phyloP scores from a whole-genome alignment of 805 yeast species.

The Candida boidinii region DNA sequence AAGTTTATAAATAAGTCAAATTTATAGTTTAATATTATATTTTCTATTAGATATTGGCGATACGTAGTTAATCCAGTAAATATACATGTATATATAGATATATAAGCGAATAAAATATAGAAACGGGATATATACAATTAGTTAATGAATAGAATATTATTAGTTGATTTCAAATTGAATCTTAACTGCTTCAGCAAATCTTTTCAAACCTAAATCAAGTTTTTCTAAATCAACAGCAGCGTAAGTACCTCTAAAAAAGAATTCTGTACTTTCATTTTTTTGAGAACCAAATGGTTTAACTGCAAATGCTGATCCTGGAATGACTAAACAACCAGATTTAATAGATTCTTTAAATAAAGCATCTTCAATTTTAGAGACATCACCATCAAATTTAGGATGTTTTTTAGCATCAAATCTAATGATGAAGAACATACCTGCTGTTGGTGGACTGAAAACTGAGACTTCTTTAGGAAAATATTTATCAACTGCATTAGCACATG shows the following conservation, averaged over 20 bases:
- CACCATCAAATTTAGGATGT: constrained; percentile 54
- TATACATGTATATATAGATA: neutral
- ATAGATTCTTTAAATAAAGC: constrained; percentile 47
- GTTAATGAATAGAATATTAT: too few relatives aligned
- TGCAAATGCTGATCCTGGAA: constrained; percentile 68
- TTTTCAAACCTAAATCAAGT: constrained; percentile 44
- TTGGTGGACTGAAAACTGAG: constrained; percentile 39
- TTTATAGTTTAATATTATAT: neutral
- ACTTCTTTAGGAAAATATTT: constrained; percentile 37
- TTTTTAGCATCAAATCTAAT: constrained; percentile 56
- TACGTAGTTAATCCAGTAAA: neutral
- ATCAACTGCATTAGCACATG: constrained; percentile 61
- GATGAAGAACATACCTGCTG: constrained; percentile 75
- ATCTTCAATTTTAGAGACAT: constrained; percentile 48
- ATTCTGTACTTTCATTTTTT: constrained; percentile 29
- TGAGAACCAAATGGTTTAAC: constrained; percentile 30
- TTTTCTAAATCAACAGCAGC: constrained; percentile 64
- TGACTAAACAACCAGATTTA: constrained; percentile 48
- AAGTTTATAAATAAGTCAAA: too few relatives aligned
- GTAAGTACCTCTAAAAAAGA: constrained; percentile 71
- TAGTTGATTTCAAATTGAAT: too few relatives aligned
- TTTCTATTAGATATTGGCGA: neutral
- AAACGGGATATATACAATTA: too few relatives aligned
- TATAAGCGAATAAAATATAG: neutral
- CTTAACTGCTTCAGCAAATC: constrained; percentile 48